A percentile compares a stretch with the other conserved stretches of the same genome.
Evolutionary conservation across 345 rosid species (phyloP).

Genomic region (Murraya koenigii): DNA sequence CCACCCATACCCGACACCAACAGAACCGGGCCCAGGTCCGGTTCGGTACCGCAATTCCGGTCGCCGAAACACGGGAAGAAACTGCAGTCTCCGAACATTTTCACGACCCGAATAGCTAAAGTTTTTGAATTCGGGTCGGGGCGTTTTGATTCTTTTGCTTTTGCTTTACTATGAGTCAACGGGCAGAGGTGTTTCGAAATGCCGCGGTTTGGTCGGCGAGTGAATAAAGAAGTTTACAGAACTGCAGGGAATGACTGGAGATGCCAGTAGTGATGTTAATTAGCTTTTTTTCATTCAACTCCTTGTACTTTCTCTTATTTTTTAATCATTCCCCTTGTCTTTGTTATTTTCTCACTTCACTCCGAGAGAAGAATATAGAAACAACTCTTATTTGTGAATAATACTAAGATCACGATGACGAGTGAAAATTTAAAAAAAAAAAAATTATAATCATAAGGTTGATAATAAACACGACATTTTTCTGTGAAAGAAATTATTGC

Average conservation of each 20-base stretch:
- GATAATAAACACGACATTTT: too few species aligned
- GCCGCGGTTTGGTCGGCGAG: background rate
- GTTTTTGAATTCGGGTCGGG: background rate
- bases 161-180: background rate
- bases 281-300: too few species aligned
- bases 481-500: too few species aligned
- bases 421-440: too few species aligned
- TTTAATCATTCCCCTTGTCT: too few species aligned
- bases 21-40: slow-evolving; percentile 56
- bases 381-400: background rate
- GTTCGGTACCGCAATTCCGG: slow-evolving; percentile 13
- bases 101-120: background rate
- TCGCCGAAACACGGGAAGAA: slow-evolving; percentile 56
- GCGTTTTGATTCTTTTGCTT: background rate
- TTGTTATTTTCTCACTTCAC: too few species aligned
- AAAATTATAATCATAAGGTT: too few species aligned
- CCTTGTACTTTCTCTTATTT: background rate
- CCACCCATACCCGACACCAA: slow-evolving; percentile 85
- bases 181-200: background rate
- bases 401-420: too few species aligned
- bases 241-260: background rate
- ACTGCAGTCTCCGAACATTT: slow-evolving; percentile 21
- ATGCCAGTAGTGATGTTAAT: too few species aligned
- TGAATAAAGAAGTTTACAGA: too few species aligned
- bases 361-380: too few species aligned